Evolutionary conservation across 345 rosid genomes (phyloP).

Genomic region (Camelina hispida): DNA sequence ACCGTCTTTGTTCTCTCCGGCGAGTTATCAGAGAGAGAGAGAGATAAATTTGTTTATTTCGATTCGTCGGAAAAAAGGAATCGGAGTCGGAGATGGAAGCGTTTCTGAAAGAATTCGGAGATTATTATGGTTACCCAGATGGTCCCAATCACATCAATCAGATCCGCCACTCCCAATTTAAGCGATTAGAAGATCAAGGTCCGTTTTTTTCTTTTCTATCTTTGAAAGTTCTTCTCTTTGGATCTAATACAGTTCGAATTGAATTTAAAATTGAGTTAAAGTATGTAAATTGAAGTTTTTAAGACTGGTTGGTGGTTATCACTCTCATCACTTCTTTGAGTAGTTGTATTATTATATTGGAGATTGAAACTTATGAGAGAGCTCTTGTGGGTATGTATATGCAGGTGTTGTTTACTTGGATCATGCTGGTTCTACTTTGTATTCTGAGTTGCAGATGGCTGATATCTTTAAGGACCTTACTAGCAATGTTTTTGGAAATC

Average conservation of each 20-base stretch:
- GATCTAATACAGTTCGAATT: too few species aligned
- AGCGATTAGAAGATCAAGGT: conserved; percentile 64
- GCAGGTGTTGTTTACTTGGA: conserved; percentile 86
- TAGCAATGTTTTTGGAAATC: conserved; percentile 79
- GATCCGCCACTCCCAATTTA: conserved; percentile 85
- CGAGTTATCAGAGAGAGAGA: conserved; percentile 26
- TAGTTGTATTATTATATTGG: background rate
- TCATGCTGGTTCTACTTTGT: conserved; percentile 96
- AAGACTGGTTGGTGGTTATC: too few species aligned
- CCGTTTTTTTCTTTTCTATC: background rate
- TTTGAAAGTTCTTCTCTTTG: background rate
- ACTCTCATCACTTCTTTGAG: background rate
- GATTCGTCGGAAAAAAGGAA: background rate
- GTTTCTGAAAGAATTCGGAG: conserved; percentile 73
- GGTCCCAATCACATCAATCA: conserved; percentile 69
- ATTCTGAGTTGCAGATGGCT: conserved; percentile 95
- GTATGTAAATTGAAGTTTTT: too few species aligned
- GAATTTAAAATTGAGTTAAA: too few species aligned
- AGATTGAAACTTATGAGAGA: background rate
- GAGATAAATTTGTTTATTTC: background rate
- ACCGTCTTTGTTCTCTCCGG: conserved; percentile 17
- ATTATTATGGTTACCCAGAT: conserved; percentile 79
- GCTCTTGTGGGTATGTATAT: conserved; percentile 41
- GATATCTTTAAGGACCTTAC: conserved; percentile 67
- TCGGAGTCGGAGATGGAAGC: conserved; percentile 43